Conservation (phyloP, 2,329 filamentous ascomycete genomes). For the Blumeria graminis region DNA sequence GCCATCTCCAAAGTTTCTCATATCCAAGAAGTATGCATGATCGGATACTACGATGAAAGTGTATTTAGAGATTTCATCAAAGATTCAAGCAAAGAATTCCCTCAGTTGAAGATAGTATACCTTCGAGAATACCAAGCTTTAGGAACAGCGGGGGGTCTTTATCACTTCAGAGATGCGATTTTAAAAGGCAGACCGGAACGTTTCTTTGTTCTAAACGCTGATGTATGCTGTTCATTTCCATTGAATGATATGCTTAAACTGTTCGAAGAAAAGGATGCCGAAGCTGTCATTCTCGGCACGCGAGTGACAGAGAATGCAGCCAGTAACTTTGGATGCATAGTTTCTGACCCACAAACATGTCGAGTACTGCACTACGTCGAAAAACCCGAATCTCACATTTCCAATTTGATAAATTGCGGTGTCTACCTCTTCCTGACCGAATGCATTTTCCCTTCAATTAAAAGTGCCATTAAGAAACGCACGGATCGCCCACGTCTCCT, state of each 20-base stretch:
- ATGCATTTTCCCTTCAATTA: constrained; percentile 88
- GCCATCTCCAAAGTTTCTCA: constrained; percentile 76
- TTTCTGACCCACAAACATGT: constrained; percentile 78
- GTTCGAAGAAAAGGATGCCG: constrained; percentile 84
- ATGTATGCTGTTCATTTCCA: constrained; percentile 97
- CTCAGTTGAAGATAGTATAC: constrained; percentile 76
- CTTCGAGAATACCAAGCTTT: constrained; percentile 92
- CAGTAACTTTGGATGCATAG: constrained; percentile 93
- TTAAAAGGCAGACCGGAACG: constrained; percentile 85
- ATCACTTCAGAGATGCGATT: constrained; percentile 98
- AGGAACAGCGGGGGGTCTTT: constrained; percentile 85
- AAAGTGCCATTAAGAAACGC: constrained; percentile 82
- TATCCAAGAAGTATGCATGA: constrained; percentile 89
- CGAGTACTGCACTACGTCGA: constrained; percentile 97
- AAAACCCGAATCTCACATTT: constrained; percentile 94
- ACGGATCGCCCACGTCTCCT: constrained; percentile 73
- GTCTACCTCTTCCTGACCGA: constrained; percentile 95
- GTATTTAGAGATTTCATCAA: constrained; percentile 98
- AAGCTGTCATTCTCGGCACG: constrained; percentile 88
- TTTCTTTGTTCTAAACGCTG: constrained; percentile 92
- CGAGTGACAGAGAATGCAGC: constrained; percentile 76
- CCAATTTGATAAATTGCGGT: constrained; percentile 96
- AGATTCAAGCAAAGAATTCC: constrained; percentile 62
- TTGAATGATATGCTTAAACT: constrained; percentile 86
- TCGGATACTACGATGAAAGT: constrained; percentile 94